These are phyloP conservation scores for Pythium folliculosum DNA, from an alignment of 352 stramenopile genomes.

Conservation along the genomic window DNA sequence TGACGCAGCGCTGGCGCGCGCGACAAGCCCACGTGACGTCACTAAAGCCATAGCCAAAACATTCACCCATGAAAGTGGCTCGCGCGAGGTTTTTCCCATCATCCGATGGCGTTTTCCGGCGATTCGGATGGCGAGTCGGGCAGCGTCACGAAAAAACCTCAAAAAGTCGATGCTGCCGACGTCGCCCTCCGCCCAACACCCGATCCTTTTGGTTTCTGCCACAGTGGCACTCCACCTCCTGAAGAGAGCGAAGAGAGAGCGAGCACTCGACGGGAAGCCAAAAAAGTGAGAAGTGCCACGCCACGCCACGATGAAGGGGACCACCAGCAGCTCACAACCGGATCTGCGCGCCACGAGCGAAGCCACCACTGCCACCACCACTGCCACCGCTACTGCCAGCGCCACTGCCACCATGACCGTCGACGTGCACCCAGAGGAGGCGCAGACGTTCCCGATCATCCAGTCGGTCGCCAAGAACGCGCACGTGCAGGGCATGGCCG, in stretches of 20 bases:
- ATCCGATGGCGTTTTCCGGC: not conserved
- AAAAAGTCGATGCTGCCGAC: slow-evolving; percentile 1
- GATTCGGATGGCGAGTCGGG: not conserved
- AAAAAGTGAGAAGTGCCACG: slow-evolving; percentile 3
- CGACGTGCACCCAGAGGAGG: slow-evolving; percentile 20
- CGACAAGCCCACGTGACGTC: slow-evolving; percentile 3
- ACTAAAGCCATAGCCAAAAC: slow-evolving; percentile 24
- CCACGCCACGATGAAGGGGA: not conserved
- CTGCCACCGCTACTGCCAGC: not conserved
- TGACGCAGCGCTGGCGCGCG: not conserved
- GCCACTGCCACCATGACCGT: slow-evolving; percentile 20
- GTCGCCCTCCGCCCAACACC: not conserved
- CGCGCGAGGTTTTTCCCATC: slow-evolving; percentile 9
- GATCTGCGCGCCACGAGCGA: slow-evolving; percentile 18
- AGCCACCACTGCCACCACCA: slow-evolving; percentile 6
- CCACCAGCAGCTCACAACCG: slow-evolving; percentile 23
- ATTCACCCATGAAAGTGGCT: slow-evolving; percentile 22
- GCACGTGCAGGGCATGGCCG: slow-evolving; percentile 66
- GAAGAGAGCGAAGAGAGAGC: not conserved
- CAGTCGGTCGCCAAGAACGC: slow-evolving; percentile 50
- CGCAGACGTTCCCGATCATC: slow-evolving; percentile 36
- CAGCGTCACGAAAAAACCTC: slow-evolving; percentile 28
- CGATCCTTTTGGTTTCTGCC: not conserved
- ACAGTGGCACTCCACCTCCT: slow-evolving; percentile 5
- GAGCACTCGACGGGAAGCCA: not conserved